Evolutionary conservation across 176 grass and related monocot species (phyloP).

Genomic region (Oryza australiensis): DNA sequence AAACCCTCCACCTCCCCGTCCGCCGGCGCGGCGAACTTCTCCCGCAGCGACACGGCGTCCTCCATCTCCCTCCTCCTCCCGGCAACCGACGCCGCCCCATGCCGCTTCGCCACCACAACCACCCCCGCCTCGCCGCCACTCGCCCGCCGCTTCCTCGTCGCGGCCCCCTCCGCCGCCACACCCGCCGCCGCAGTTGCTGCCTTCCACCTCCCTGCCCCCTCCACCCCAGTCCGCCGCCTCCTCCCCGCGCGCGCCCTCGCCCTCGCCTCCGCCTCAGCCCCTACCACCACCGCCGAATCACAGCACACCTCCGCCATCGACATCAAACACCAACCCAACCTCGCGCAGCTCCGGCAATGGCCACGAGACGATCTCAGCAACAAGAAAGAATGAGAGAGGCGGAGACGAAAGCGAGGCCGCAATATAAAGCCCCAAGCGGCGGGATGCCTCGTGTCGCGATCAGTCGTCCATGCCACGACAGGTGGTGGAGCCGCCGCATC

Average conservation of each 20-base stretch:
- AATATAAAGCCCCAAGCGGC: not conserved
- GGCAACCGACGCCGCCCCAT: constrained; percentile 31
- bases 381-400: not conserved
- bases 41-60: constrained; percentile 55
- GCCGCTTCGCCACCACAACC: constrained; percentile 1
- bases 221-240: not conserved
- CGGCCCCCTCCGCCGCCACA: not conserved
- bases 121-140: not conserved
- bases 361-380: not conserved
- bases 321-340: constrained; percentile 27
- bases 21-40: constrained; percentile 5
- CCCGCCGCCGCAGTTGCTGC: not conserved
- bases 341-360: not conserved
- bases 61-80: constrained; percentile 61
- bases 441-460: not conserved
- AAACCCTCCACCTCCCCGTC: too few relatives aligned
- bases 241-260: constrained; percentile 38
- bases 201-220: constrained; percentile 34
- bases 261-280: constrained; percentile 25
- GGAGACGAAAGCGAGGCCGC: not conserved
- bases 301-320: constrained; percentile 59
- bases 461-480: not conserved
- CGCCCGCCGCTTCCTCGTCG: constrained; percentile 38
- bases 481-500: not conserved
- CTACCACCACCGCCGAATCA: constrained; percentile 23